Evolutionary conservation across 495 filamentous ascomycete genomes (phyloP), one percentile per base, ranked within the genome.

Genomic region (Annulohypoxylon nitens): DNA sequence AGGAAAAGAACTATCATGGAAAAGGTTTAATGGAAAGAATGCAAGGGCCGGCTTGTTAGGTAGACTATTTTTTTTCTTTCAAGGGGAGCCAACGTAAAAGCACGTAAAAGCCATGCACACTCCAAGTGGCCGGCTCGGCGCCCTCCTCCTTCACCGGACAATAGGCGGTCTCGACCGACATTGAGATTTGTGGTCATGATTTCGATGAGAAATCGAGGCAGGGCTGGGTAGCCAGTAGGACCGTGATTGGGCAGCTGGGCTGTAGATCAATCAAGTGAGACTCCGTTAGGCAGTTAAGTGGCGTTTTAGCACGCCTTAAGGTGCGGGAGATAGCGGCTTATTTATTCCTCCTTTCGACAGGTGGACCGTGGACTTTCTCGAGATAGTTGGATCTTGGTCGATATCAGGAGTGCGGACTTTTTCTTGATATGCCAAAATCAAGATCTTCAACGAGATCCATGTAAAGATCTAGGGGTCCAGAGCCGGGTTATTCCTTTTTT

Each of bases 181-280:
- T 63, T 69, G 71, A 62, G 67, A 69, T 66, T 50, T 62, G 64
- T 64, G 63, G 67, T 73, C 72, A 75, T 74, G 75, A 62, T 60
- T 70, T 47, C 51, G 51, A 74, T 77, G 71, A 69, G 45, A 73
- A 62, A 73, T 71, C 55, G 63, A 71, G 61, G 67, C 75, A 75
- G 71, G 69, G 70, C 75, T 75, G 69, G 59, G 58, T 36, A 50
- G 69, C 25, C 55, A 64, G 53, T 71, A 59, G 34, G 33, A 55
- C 41, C 72, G 71, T 77, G 77, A 78, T 78, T 78, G 77, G 77
- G 77, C 58, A 72, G 73, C 62, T 61, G 45, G 62, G 60, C 67
- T 62, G 69, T 73, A 74, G 76, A 74, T 77, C 77, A 71, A 74
- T 78, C 69, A 75, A 78, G 74, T 77, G 70, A 77, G 69, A 78